These are phyloP conservation scores for Microcyclospora pomicola DNA, from an alignment of 2,329 filamentous ascomycete genomes.

Conservation along the genomic window DNA sequence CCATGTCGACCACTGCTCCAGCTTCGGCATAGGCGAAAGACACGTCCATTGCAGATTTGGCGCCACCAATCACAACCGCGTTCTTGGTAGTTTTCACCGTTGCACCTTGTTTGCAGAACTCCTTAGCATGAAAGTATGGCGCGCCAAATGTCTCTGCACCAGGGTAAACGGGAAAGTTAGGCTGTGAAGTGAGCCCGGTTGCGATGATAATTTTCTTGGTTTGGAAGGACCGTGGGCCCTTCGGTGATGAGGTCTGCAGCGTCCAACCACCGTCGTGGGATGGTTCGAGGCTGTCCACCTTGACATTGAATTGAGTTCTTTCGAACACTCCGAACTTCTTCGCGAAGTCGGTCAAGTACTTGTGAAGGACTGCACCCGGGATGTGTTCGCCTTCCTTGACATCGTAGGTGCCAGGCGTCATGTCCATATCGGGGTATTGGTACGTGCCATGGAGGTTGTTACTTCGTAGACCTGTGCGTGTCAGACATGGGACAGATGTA, in stretches of 20 bases:
- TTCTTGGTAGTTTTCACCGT: constrained; percentile 25
- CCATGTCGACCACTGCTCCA: constrained; percentile 40
- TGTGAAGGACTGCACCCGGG: constrained; percentile 40
- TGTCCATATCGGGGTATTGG: constrained; percentile 61
- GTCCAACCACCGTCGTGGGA: constrained; percentile 1
- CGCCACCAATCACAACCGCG: constrained; percentile 45
- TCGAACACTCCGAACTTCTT: constrained; percentile 38
- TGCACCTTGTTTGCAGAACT: constrained; percentile 32
- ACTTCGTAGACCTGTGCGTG: constrained; percentile 40
- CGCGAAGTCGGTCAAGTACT: constrained; percentile 44
- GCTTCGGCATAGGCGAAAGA: constrained; percentile 43
- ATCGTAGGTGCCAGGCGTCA: constrained; percentile 35
- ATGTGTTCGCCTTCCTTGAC: constrained; percentile 44
- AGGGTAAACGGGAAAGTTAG: constrained; percentile 39
- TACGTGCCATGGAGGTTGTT: constrained; percentile 64
- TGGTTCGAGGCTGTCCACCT: constrained; percentile 36
- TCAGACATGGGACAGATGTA: too few species aligned
- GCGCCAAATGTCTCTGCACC: constrained; percentile 38
- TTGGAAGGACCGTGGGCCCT: constrained; percentile 29
- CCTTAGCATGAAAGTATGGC: constrained; percentile 44
- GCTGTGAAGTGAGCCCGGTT: constrained; percentile 45
- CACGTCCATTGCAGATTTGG: constrained; percentile 51
- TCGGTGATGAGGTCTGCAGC: not conserved
- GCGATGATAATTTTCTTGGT: constrained; percentile 44
- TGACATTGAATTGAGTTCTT: constrained; percentile 37